Percentiles rank a stretch among this genome's conserved stretches.
These are phyloP conservation scores for Corynespora cassiicola DNA, from an alignment of 2,329 filamentous ascomycete genomes.

Conservation along the genomic window DNA sequence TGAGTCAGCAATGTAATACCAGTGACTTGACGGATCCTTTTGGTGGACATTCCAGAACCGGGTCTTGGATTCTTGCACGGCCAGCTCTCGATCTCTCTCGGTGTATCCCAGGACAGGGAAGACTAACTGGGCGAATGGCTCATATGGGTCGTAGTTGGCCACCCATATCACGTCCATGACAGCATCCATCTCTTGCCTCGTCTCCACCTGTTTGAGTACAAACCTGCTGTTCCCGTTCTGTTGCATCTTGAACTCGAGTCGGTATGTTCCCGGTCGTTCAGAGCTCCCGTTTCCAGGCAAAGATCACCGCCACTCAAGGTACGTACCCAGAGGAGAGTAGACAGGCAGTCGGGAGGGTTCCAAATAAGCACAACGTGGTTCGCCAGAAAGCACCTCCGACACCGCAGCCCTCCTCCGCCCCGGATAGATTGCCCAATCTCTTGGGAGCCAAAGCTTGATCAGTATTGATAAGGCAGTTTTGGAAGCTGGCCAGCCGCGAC, in stretches of 20 bases:
- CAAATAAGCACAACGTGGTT: no score
- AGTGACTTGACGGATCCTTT: slow-evolving; percentile 34
- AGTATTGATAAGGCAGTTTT: no score
- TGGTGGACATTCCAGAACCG: slow-evolving; percentile 38
- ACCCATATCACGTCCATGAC: slow-evolving; percentile 42
- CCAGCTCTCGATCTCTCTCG: slow-evolving; percentile 27
- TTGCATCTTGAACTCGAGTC: background rate
- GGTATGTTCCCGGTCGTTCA: background rate
- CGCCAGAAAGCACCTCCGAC: no score
- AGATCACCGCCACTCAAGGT: slow-evolving; percentile 29
- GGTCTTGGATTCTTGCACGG: slow-evolving; percentile 35
- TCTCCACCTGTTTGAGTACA: slow-evolving; percentile 30
- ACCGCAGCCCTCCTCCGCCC: no score
- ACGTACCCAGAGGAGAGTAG: no score
- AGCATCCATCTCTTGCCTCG: slow-evolving; percentile 34
- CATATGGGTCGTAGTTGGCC: slow-evolving; percentile 43
- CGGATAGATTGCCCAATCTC: no score
- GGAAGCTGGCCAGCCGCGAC: no score
- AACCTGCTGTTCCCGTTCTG: slow-evolving; percentile 30
- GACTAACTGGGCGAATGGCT: slow-evolving; percentile 41
- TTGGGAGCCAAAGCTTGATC: no score
- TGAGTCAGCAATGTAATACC: slow-evolving; percentile 38
- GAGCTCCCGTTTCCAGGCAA: no score
- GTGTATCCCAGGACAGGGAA: slow-evolving; percentile 41
- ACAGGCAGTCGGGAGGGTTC: no score